Evolutionary conservation across 441 rosid species (phyloP), one percentile per base, ranked within the genome.

Genomic region (Gossypium davidsonii): DNA sequence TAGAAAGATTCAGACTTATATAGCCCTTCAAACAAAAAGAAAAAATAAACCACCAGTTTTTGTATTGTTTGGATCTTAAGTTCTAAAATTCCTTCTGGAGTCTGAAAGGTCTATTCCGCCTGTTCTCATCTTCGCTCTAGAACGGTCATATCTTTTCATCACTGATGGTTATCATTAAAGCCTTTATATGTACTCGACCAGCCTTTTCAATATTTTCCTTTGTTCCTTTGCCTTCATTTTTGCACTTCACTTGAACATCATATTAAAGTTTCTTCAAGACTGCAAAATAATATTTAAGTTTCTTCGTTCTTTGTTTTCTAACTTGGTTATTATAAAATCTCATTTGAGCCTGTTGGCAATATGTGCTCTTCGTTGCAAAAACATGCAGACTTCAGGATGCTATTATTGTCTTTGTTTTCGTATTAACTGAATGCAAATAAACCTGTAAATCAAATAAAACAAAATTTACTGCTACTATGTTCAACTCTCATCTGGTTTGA

Each of bases 191-290:
- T 62, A 8, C 21, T n/a, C 14, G 8, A 31, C 44, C 66, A 34
- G 44, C 48, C 67, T 62, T 62, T 62, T 34, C 48, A 62, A 28
- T 60, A 4, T 34, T 62, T 62, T 62, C 48, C 67, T 28, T 39
- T 12, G 10, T 60, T 28, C 23, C 8, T 8, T 58, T 58, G 62
- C 34, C 34, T 58, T 23, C 17, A 25, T 42, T 63, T 63, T 39
- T 39, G 14, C 25, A 39, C 25, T 28, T 60, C 23, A 62, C 49
- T 17, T 62, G 67, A 62, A 34, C 39, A 37, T 62, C 49, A 62
- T 15, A 62, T 34, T 15, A 34, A 62, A 62, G 49, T 34, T 62
- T 62, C 25, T 37, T 25, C 11, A 55, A 55, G 60, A 20, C 44
- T 20, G 28, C 60, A 55, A 39, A 39, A 39, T 39, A 9, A 39